Percentiles rank a stretch among this genome's conserved stretches.
These are phyloP conservation scores for Syncephalastrum sp. DNA, from an alignment of 371 early-diverging fungal genomes.

Conservation along the genomic window DNA sequence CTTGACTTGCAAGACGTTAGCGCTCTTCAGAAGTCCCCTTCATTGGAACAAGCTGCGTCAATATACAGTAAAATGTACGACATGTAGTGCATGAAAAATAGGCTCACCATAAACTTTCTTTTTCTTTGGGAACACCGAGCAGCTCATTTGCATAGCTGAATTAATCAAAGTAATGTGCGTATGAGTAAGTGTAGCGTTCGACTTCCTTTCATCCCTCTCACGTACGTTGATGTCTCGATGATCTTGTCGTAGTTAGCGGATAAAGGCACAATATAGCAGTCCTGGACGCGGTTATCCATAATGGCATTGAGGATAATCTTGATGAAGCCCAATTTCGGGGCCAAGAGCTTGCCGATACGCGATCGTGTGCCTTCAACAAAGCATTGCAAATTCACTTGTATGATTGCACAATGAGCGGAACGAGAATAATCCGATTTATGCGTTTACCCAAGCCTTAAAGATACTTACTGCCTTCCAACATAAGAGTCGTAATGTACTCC, in stretches of 20 bases:
- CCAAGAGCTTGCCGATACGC: constrained; percentile 71
- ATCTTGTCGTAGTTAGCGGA: constrained; percentile 86
- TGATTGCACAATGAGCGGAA: background rate
- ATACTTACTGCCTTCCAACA: constrained; percentile 37
- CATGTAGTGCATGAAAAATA: background rate
- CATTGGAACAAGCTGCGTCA: background rate
- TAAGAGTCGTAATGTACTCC: constrained; percentile 67
- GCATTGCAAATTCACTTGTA: constrained; percentile 72
- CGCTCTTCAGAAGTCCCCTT: constrained; percentile 50
- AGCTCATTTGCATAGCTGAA: constrained; percentile 63
- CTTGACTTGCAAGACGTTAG: constrained; percentile 58
- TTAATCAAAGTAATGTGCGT: background rate
- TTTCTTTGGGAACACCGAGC: constrained; percentile 79
- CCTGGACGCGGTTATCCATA: constrained; percentile 60
- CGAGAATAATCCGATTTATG: background rate
- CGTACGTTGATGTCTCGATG: constrained; percentile 80
- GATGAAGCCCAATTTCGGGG: constrained; percentile 82
- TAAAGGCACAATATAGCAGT: constrained; percentile 80
- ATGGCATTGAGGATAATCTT: constrained; percentile 79
- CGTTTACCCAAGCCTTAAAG: background rate
- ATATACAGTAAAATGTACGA: background rate
- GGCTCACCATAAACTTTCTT: constrained; percentile 68
- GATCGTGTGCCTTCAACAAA: constrained; percentile 88
- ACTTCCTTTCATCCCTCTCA: constrained; percentile 7
- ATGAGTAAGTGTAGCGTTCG: background rate